Evolutionary conservation across 257 asterid genomes (phyloP).

Genomic region (Solanum sparsipilum): DNA sequence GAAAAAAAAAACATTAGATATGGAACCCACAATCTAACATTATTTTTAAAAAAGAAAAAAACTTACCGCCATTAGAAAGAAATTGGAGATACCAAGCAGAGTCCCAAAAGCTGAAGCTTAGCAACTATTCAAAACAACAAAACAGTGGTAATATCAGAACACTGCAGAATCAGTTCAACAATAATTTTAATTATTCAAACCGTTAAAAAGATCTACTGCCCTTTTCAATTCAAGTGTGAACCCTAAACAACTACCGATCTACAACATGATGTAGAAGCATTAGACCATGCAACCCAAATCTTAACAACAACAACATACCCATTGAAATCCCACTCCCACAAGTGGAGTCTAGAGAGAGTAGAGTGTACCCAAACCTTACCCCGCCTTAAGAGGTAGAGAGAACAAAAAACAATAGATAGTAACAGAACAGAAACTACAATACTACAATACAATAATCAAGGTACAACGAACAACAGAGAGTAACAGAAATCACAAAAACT

Average conservation of each 20-base stretch:
- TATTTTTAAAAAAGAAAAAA: rapidly evolving
- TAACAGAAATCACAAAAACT: neutral
- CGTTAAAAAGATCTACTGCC: neutral
- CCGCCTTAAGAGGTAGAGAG: neutral
- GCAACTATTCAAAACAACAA: neutral
- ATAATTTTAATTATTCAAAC: neutral
- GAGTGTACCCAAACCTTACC: neutral
- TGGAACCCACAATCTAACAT: neutral
- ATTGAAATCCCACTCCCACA: neutral
- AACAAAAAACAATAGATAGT: neutral
- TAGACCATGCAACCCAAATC: neutral
- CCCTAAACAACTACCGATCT: neutral
- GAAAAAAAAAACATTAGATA: neutral
- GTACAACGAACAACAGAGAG: neutral
- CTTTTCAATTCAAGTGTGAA: neutral
- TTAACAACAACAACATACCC: neutral
- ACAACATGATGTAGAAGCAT: neutral
- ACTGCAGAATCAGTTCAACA: neutral
- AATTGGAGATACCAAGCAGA: neutral
- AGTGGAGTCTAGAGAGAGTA: neutral
- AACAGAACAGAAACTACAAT: neutral
- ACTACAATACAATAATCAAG: neutral
- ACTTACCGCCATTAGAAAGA: neutral
- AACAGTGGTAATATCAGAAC: neutral
- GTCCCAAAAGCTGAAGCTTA: neutral